These are phyloP conservation scores for Penicillium odoratum DNA, from an alignment of 495 filamentous ascomycete genomes.

Conservation along the genomic window DNA sequence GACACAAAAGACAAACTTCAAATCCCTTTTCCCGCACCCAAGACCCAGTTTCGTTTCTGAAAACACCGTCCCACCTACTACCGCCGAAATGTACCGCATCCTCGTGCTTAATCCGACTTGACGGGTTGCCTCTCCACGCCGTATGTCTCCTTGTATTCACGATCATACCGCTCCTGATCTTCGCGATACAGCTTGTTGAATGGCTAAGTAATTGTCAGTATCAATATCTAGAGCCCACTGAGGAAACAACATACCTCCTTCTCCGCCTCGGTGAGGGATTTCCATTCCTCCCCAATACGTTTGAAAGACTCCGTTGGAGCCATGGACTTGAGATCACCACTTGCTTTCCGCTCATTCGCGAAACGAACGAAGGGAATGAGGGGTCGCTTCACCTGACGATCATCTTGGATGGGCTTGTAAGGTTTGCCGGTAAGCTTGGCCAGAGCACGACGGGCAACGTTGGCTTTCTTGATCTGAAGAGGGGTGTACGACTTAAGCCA, in stretches of 20 bases:
- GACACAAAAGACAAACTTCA: constrained; percentile 3
- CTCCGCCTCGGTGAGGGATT: constrained; percentile 44
- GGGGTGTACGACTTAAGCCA: constrained; percentile 63
- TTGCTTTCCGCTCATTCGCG: constrained; percentile 41
- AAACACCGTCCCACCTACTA: constrained; percentile 8
- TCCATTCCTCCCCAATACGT: constrained; percentile 56
- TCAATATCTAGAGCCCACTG: not conserved
- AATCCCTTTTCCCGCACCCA: constrained; percentile 3
- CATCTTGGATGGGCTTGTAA: constrained; percentile 47
- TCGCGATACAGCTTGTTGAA: constrained; percentile 20
- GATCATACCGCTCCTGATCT: constrained; percentile 33
- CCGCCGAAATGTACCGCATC: not conserved
- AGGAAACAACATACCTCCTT: constrained; percentile 51
- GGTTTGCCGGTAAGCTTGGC: constrained; percentile 20
- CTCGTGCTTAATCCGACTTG: not conserved
- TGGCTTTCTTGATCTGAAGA: constrained; percentile 59
- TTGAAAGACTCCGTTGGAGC: constrained; percentile 24
- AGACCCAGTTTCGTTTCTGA: constrained; percentile 1
- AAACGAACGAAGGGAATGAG: constrained; percentile 44
- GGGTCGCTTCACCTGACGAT: constrained; percentile 55
- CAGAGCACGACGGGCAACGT: constrained; percentile 58
- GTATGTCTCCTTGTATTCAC: constrained; percentile 38
- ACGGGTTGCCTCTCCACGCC: constrained; percentile 17
- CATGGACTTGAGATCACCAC: constrained; percentile 49
- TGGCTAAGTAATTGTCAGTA: constrained; percentile 23